These are phyloP conservation scores for Penicillium sp. DNA, from an alignment of 2,329 filamentous ascomycete genomes.

Conservation along the genomic window DNA sequence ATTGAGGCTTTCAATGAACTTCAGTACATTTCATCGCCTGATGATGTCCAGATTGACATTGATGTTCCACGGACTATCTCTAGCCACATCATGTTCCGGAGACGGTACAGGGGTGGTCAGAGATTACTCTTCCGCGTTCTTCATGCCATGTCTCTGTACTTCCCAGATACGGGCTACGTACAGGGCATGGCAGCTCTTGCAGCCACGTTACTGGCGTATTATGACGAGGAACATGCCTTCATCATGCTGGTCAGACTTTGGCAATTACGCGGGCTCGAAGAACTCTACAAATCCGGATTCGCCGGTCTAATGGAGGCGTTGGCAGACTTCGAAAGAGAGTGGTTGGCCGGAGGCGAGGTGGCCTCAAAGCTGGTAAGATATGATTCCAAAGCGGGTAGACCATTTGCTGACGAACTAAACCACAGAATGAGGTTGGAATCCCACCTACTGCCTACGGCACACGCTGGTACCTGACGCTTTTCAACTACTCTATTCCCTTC, in stretches of 20 bases:
- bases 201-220: conserved; percentile 92
- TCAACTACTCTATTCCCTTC: conserved; percentile 96
- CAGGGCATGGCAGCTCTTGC: conserved; percentile 96
- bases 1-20: conserved; percentile 71
- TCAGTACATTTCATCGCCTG: conserved; percentile 72
- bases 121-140: conserved; percentile 88
- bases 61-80: conserved; percentile 95
- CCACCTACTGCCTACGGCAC: conserved; percentile 92
- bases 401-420: conserved; percentile 4
- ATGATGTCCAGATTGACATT: conserved; percentile 95
- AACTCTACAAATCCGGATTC: conserved; percentile 82
- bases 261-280: conserved; percentile 81
- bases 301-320: conserved; percentile 82
- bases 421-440: conserved; percentile 72
- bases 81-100: conserved; percentile 95
- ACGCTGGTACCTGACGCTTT: conserved; percentile 94
- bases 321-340: conserved; percentile 78
- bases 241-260: conserved; percentile 96
- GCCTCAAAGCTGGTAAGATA: conserved; percentile 72
- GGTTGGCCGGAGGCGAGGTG: conserved; percentile 79
- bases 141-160: conserved; percentile 88
- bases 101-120: conserved; percentile 88
- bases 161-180: conserved; percentile 88
- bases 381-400: background rate
- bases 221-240: conserved; percentile 91